Percentiles rank a stretch among this genome's conserved stretches.
These are phyloP conservation scores for Penicillium sp. DNA, from an alignment of 2,329 filamentous ascomycete species.

Conservation along the genomic window DNA sequence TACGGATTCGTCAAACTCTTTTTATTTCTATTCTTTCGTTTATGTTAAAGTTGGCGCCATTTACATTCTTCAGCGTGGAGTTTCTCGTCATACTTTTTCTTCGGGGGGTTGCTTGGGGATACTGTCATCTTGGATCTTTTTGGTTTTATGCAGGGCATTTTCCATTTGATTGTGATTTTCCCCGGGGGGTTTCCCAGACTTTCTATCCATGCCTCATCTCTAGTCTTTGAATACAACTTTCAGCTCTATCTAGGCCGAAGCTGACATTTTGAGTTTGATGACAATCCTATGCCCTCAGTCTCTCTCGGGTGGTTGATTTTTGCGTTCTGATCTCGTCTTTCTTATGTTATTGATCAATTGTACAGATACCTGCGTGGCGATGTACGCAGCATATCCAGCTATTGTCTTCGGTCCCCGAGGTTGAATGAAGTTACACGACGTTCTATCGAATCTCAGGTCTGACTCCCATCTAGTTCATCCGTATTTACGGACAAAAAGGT, in stretches of 20 bases:
- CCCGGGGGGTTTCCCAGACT: constrained; percentile 1
- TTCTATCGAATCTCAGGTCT: not conserved
- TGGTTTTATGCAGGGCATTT: constrained; percentile 7
- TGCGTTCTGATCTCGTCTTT: not conserved
- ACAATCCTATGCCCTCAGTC: not conserved
- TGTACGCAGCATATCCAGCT: not conserved
- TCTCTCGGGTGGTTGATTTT: not conserved
- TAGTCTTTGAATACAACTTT: not conserved
- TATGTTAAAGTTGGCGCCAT: constrained; percentile 1
- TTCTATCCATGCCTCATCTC: not conserved
- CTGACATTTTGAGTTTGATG: not conserved
- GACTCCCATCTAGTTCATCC: not conserved
- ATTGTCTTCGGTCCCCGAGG: not conserved
- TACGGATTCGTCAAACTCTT: constrained; percentile 9
- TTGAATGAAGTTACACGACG: constrained; percentile 16
- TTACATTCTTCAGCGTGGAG: constrained; percentile 22
- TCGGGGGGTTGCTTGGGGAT: not conserved
- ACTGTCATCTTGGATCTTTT: constrained; percentile 1
- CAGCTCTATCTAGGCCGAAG: not conserved
- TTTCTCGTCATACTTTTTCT: constrained; percentile 13
- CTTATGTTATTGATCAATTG: not conserved
- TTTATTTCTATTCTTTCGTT: not conserved
- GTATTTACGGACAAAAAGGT: not conserved
- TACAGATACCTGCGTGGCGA: constrained; percentile 6
- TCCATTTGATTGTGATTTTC: constrained; percentile 9